Percentiles rank a stretch among this genome's conserved stretches.
Conservation (phyloP, 208 protist species). For the Leishmania gerbilli region DNA sequence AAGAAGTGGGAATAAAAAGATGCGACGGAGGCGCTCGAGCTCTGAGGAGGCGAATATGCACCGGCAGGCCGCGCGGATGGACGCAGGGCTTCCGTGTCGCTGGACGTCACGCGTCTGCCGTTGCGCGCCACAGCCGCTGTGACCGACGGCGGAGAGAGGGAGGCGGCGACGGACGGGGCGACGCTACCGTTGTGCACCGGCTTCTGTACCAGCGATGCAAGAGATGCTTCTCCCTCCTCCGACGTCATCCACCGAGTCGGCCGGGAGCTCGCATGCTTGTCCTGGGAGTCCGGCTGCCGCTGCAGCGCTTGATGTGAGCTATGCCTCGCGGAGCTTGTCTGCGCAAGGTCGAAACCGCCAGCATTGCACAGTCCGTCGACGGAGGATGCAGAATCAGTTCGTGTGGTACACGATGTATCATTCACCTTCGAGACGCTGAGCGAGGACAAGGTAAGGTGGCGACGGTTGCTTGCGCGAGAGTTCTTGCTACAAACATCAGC, state of each 20-base stretch:
- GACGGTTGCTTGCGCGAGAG: background rate
- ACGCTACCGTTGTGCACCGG: background rate
- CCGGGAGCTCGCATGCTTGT: background rate
- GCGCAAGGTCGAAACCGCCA: background rate
- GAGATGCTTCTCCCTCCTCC: background rate
- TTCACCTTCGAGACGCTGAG: slow-evolving; percentile 11
- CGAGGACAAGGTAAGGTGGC: slow-evolving; percentile 2
- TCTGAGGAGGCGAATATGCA: background rate
- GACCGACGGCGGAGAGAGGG: slow-evolving; percentile 1
- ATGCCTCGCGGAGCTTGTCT: background rate
- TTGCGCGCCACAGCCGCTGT: background rate
- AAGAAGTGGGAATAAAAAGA: background rate
- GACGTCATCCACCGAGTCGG: background rate
- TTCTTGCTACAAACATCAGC: background rate
- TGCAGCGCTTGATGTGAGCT: background rate
- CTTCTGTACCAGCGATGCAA: background rate
- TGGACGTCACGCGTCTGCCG: slow-evolving; percentile 8
- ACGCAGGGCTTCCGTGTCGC: background rate
- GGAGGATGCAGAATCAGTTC: background rate
- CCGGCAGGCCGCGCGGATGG: slow-evolving; percentile 1
- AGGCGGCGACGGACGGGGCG: slow-evolving; percentile 3
- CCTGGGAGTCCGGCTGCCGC: background rate
- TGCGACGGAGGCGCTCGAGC: background rate
- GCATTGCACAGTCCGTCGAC: background rate
- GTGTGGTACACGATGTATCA: background rate